Conservation (phyloP, 129 eudicot genomes). For the sunflower (Helianthus annuus) region DNA sequence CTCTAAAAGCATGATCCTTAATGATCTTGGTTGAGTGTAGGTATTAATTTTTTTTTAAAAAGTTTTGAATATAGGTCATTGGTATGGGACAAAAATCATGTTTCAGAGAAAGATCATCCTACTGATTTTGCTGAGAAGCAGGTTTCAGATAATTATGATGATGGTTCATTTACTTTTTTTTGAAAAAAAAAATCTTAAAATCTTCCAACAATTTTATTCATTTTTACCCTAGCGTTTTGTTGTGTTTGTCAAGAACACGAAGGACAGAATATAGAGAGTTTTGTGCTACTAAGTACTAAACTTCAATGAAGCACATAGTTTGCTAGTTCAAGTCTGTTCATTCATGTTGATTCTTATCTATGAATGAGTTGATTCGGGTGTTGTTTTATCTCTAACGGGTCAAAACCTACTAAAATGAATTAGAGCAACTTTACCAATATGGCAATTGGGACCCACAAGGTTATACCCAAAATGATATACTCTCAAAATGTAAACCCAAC, state of each 20-base stretch:
- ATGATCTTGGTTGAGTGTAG: too few species aligned
- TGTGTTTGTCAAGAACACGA: constrained; percentile 95
- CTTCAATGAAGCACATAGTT: constrained; percentile 83
- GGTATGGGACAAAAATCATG: constrained; percentile 73
- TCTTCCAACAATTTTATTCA: constrained; percentile 3
- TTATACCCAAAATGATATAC: constrained; percentile 33
- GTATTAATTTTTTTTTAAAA: too few species aligned
- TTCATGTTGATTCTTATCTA: constrained; percentile 7
- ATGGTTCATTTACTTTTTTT: not conserved
- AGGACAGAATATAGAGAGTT: constrained; percentile 90
- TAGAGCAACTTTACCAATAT: constrained; percentile 65
- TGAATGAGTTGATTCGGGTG: not conserved
- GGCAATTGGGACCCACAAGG: constrained; percentile 52
- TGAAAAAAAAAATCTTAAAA: not conserved
- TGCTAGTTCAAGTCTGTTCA: constrained; percentile 70
- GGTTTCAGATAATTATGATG: constrained; percentile 42
- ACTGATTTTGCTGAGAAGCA: constrained; percentile 72
- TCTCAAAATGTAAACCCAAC: constrained; percentile 6
- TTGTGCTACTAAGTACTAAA: constrained; percentile 72
- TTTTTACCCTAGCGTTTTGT: constrained; percentile 61
- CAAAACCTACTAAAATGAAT: not conserved
- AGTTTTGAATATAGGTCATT: not conserved
- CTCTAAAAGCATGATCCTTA: too few species aligned
- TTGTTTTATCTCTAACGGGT: not conserved
- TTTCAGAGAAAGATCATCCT: constrained; percentile 94